Evolutionary conservation across 2,329 filamentous ascomycete genomes (phyloP).

Genomic region (Talaromyces sp.): DNA sequence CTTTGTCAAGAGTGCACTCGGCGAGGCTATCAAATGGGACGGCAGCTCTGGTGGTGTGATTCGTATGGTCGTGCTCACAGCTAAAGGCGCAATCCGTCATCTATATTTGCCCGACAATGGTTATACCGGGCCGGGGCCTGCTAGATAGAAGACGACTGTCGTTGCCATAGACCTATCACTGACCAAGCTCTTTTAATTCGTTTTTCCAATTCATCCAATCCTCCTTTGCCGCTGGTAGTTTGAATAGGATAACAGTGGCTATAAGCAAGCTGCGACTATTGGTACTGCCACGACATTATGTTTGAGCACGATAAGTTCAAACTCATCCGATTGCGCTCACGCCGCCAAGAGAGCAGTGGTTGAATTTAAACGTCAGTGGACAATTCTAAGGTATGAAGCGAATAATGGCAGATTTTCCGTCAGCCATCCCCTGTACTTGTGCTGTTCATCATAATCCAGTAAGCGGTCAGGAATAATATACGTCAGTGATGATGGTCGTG

Average conservation of each 20-base stretch:
- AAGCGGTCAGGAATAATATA: neutral
- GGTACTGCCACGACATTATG: neutral
- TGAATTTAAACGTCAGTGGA: neutral
- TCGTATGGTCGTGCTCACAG: conserved; percentile 92
- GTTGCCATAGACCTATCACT: conserved; percentile 18
- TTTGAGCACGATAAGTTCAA: neutral
- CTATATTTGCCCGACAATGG: conserved; percentile 90
- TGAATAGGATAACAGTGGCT: neutral
- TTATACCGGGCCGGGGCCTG: conserved; percentile 69
- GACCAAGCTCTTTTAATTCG: conserved; percentile 21
- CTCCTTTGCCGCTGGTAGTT: neutral
- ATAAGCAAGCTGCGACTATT: neutral
- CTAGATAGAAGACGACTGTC: conserved; percentile 10
- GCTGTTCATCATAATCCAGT: neutral
- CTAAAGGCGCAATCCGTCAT: conserved; percentile 84
- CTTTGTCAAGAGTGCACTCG: conserved; percentile 87
- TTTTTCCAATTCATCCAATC: neutral
- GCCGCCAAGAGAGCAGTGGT: neutral
- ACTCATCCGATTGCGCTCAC: neutral
- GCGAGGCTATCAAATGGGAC: conserved; percentile 99
- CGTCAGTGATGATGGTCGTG: neutral
- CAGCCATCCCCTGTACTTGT: neutral
- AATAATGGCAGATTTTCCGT: neutral
- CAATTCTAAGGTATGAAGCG: neutral
- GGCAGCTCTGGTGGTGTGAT: conserved; percentile 98